Percentiles rank a stretch among this genome's conserved stretches.
Conservation (phyloP, 108 stramenopile species). For the Discostella pseudostelligera region DNA sequence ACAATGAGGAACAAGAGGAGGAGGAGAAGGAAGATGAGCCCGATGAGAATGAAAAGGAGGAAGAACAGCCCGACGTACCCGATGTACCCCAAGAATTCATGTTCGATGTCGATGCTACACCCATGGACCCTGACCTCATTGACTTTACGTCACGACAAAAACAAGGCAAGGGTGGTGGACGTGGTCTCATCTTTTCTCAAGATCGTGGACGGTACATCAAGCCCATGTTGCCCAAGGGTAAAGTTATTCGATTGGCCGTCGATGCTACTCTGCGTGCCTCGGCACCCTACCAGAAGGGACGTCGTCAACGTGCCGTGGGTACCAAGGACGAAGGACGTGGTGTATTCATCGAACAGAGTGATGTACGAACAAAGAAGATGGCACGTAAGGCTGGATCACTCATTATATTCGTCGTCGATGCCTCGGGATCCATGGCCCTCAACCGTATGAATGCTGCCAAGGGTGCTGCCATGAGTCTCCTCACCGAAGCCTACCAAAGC, state of each 20-base stretch:
- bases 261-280: slow-evolving; percentile 95
- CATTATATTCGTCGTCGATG: slow-evolving; percentile 95
- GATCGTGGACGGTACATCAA: slow-evolving; percentile 97
- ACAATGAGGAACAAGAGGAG: slow-evolving; percentile 82
- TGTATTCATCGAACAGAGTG: slow-evolving; percentile 87
- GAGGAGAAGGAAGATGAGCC: slow-evolving; percentile 80
- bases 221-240: slow-evolving; percentile 95
- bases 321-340: slow-evolving; percentile 78
- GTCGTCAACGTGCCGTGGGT: slow-evolving; percentile 72
- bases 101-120: slow-evolving; percentile 93
- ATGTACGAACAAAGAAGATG: slow-evolving; percentile 95
- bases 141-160: slow-evolving; percentile 79
- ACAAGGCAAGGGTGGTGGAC: slow-evolving; percentile 91
- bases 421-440: slow-evolving; percentile 96
- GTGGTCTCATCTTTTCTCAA: slow-evolving; percentile 94
- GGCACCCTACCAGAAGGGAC: slow-evolving; percentile 91
- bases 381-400: slow-evolving; percentile 95
- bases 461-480: slow-evolving; percentile 93
- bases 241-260: slow-evolving; percentile 87
- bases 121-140: slow-evolving; percentile 96
- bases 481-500: slow-evolving; percentile 96
- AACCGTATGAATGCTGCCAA: slow-evolving; percentile 99
- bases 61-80: slow-evolving; percentile 80
- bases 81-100: slow-evolving; percentile 97
- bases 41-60: slow-evolving; percentile 72